Percentiles rank a stretch among this genome's conserved stretches.
These are phyloP conservation scores for Exophiala mesophila DNA, from an alignment of 2,329 filamentous ascomycete genomes.

Conservation along the genomic window DNA sequence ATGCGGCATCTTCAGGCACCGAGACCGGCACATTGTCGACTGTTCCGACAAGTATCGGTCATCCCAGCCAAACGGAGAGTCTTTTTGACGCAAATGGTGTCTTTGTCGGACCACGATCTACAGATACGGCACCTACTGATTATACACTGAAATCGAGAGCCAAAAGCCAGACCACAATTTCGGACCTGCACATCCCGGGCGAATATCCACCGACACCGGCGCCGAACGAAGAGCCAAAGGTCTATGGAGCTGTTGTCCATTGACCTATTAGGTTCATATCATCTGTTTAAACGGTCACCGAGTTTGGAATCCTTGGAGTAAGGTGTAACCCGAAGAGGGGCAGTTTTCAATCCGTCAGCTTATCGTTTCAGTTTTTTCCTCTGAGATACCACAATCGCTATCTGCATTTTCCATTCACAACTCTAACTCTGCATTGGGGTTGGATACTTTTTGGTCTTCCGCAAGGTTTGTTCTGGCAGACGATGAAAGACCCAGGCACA, in stretches of 20 bases:
- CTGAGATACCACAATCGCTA: conserved; percentile 16
- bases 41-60: conserved; percentile 21
- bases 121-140: conserved; percentile 16
- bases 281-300: no score
- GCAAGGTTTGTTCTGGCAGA: no score
- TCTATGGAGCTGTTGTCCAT: conserved; percentile 17
- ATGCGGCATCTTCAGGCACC: conserved; percentile 17
- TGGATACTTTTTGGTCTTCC: no score
- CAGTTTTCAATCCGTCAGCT: conserved; percentile 1
- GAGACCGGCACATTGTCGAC: conserved; percentile 22
- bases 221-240: conserved; percentile 11
- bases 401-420: background rate
- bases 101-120: conserved; percentile 8
- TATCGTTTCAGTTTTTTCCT: conserved; percentile 2
- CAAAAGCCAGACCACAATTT: conserved; percentile 53
- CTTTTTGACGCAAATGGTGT: conserved; percentile 18
- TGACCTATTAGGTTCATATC: background rate
- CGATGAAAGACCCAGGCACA: no score
- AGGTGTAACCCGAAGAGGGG: no score
- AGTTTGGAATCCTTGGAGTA: no score
- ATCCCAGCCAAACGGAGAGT: conserved; percentile 5
- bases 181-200: conserved; percentile 65
- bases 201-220: conserved; percentile 48
- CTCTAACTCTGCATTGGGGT: no score
- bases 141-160: conserved; percentile 23